Base-by-base conservation (phyloP, 2,329 filamentous ascomycete species). In the Botryotinia convoluta region DNA sequence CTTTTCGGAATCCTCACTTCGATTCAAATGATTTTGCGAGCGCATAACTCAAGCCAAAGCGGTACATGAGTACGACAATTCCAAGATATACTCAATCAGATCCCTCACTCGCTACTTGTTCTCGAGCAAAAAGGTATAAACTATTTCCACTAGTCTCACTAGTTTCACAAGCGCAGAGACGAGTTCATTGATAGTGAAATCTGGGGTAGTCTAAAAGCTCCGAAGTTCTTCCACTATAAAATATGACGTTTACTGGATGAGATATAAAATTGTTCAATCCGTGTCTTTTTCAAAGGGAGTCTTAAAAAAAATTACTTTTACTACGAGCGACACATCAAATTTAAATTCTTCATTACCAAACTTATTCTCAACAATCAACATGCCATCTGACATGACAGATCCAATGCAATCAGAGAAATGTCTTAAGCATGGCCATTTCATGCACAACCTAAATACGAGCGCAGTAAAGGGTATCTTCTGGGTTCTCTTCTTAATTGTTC, bases 401-500 rank as follows among this genome's bases (percentile, higher is more conserved):
- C 10, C 26, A 32, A 57, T 68, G 37, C 48, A 57, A 32, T 57
- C 18, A 35, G 69, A 71, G 44, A 45, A 79, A 74, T 84, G 83
- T 75, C 60, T 71, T 29, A 78, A 82, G 72, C 83, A 85, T 74
- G 84, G 84, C 61, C 76, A 79, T 59, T 86, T 86, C 75, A 84
- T 84, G 48, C 79, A 82, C 5, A 79, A 82, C 73, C 77, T 86
- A 71, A 81, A 80, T 22, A 69, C 57, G 71, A 86, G 86, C 42
- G 86, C 87, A 84, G 85, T 85, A 75, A 83, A 84, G 75, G 77
- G 82, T 16, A 79, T 86, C 44, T 86, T 86, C 79, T 87, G 84
- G 85, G 74, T 78, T 16, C 74, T 87, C 68, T 87, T 87, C 76
- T 76, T 82, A 35, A 76, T 81, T 39, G 85, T 86, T 69, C 75